Percentiles rank a stretch among this genome's conserved stretches.
These are phyloP conservation scores for Aspergillus heteromorphus DNA, from an alignment of 495 filamentous ascomycete genomes.

Conservation along the genomic window DNA sequence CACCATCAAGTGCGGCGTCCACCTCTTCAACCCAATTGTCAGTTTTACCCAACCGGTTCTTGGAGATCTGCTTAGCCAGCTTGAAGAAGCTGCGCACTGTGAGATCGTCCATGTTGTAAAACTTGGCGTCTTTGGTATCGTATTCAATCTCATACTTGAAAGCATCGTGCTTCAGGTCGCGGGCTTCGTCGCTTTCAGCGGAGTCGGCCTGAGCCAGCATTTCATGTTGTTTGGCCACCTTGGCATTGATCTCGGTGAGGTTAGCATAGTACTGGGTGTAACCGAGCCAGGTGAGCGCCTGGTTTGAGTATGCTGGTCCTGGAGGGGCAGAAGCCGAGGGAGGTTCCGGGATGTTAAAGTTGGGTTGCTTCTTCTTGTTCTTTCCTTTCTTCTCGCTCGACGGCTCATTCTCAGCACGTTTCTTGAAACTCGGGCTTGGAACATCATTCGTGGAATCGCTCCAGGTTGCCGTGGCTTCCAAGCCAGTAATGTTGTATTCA, in stretches of 20 bases:
- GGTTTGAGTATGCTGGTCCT: slow-evolving; percentile 87
- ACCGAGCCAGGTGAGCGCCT: slow-evolving; percentile 66
- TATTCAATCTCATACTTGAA: slow-evolving; percentile 85
- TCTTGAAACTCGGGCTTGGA: background rate
- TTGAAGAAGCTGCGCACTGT: slow-evolving; percentile 77
- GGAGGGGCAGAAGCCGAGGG: slow-evolving; percentile 71
- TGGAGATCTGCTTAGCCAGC: slow-evolving; percentile 72
- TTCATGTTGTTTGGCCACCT: slow-evolving; percentile 26
- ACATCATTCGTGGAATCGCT: slow-evolving; percentile 5
- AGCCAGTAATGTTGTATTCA: slow-evolving; percentile 87
- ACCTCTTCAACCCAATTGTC: background rate
- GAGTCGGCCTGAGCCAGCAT: background rate
- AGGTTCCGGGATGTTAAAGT: slow-evolving; percentile 60
- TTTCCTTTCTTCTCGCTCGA: slow-evolving; percentile 46
- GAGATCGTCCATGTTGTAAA: slow-evolving; percentile 74
- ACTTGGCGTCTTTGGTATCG: slow-evolving; percentile 61
- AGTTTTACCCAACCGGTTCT: slow-evolving; percentile 33
- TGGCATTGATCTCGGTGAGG: slow-evolving; percentile 77
- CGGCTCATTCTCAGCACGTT: slow-evolving; percentile 6
- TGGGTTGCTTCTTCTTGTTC: slow-evolving; percentile 53
- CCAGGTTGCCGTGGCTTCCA: slow-evolving; percentile 53
- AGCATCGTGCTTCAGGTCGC: slow-evolving; percentile 32
- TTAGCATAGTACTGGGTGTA: slow-evolving; percentile 95
- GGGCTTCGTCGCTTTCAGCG: background rate
- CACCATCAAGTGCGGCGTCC: slow-evolving; percentile 12